These are phyloP conservation scores for Ophiostoma triangulosporum DNA, from an alignment of 2,329 filamentous ascomycete genomes.

Conservation along the genomic window DNA sequence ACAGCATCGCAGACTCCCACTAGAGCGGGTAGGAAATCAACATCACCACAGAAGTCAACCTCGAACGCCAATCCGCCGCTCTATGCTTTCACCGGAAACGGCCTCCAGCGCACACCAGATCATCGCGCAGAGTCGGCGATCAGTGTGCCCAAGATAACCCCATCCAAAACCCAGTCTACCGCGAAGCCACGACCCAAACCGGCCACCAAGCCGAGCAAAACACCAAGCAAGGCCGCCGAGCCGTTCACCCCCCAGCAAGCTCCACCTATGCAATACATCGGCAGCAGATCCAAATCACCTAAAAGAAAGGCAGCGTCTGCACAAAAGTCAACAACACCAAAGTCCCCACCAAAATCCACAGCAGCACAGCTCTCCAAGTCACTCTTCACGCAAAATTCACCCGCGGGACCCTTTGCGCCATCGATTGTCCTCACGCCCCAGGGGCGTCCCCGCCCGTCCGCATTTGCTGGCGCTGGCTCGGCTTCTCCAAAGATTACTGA, in stretches of 20 bases:
- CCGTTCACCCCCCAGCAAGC: slow-evolving; percentile 11
- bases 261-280: slow-evolving; percentile 15
- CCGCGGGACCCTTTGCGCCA: slow-evolving; percentile 43
- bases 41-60: slow-evolving; percentile 1
- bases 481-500: slow-evolving; percentile 63
- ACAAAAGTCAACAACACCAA: slow-evolving; percentile 18
- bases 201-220: neutral
- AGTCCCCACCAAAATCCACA: slow-evolving; percentile 19
- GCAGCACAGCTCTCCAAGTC: slow-evolving; percentile 17
- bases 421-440: slow-evolving; percentile 50
- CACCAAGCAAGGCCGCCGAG: neutral
- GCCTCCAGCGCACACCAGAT: slow-evolving; percentile 34
- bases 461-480: slow-evolving; percentile 52
- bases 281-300: slow-evolving; percentile 19
- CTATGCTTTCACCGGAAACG: slow-evolving; percentile 37
- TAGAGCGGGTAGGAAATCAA: neutral
- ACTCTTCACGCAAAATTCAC: slow-evolving; percentile 42
- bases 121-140: slow-evolving; percentile 11
- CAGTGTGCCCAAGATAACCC: neutral
- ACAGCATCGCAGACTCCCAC: neutral
- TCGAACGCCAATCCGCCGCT: slow-evolving; percentile 41
- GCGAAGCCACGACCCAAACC: neutral
- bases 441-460: slow-evolving; percentile 49
- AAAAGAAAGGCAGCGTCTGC: slow-evolving; percentile 13
- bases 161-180: neutral